Conservation (phyloP, 2,329 filamentous ascomycete genomes). For the Fusarium coicis region DNA sequence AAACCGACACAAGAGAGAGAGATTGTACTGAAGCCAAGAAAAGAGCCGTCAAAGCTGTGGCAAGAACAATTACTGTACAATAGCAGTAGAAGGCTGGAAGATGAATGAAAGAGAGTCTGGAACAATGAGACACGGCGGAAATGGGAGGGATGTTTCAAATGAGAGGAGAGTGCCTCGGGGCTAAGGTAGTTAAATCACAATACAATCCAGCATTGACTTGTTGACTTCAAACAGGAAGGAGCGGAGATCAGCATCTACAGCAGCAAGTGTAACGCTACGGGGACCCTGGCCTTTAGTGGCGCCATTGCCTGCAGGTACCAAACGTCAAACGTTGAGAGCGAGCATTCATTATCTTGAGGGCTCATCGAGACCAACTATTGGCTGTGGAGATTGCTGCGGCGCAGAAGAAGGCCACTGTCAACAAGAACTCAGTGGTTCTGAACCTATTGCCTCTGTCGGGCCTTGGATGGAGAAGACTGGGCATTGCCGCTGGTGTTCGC, state of each 20-base stretch:
- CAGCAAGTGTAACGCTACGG: conserved; percentile 16
- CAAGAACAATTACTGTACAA: conserved; percentile 20
- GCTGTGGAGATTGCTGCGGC: background rate
- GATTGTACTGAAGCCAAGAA: conserved; percentile 14
- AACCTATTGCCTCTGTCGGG: conserved; percentile 1
- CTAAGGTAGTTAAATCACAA: conserved; percentile 13
- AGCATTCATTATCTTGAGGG: conserved; percentile 14
- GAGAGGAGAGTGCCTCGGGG: conserved; percentile 14
- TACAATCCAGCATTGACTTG: conserved; percentile 16
- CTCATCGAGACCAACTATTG: conserved; percentile 19
- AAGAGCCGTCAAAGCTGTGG: conserved; percentile 16
- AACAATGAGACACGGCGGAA: conserved; percentile 22
- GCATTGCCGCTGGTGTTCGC: conserved; percentile 16
- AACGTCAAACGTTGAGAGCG: conserved; percentile 26
- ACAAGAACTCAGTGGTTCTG: conserved; percentile 11
- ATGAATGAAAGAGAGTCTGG: conserved; percentile 28
- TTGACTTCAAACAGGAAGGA: conserved; percentile 36
- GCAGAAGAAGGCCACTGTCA: background rate
- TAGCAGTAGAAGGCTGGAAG: conserved; percentile 27
- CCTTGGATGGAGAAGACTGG: background rate
- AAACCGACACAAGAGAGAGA: conserved; percentile 15
- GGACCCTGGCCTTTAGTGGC: conserved; percentile 22
- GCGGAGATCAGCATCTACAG: conserved; percentile 27
- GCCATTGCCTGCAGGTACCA: conserved; percentile 39
- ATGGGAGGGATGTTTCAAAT: conserved; percentile 37